Percentiles rank a stretch among this genome's conserved stretches.
Evolutionary conservation across 2,329 filamentous ascomycete genomes (phyloP).

Genomic region (Ceratocystis destructans): DNA sequence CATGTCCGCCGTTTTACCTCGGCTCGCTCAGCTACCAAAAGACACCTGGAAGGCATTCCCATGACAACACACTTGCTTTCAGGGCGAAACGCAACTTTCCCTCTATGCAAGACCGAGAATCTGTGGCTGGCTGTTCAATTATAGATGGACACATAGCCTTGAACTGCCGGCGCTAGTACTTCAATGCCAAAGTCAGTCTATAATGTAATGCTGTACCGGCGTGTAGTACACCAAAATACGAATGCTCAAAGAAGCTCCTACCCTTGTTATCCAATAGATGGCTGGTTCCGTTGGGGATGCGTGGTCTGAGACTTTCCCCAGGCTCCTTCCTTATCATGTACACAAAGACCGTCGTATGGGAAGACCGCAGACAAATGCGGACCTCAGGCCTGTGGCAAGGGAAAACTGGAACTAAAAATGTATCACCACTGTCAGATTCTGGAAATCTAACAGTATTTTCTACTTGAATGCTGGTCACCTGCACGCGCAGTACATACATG

Average conservation of each 20-base stretch:
- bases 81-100: not conserved
- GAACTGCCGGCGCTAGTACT: slow-evolving; percentile 4
- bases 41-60: not conserved
- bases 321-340: not conserved
- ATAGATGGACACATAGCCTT: not conserved
- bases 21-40: not conserved
- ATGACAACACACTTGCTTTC: no score
- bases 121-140: not conserved
- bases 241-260: not conserved
- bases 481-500: not conserved
- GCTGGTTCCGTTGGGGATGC: not conserved
- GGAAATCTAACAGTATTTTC: not conserved
- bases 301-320: not conserved
- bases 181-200: not conserved
- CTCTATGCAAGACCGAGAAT: not conserved
- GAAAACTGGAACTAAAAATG: not conserved
- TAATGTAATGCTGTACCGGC: not conserved
- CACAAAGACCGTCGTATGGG: not conserved
- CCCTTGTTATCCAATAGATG: not conserved
- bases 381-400: not conserved
- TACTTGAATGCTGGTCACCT: not conserved
- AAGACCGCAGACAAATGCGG: not conserved
- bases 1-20: not conserved
- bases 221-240: not conserved
- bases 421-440: not conserved